Percentiles rank a stretch among this genome's conserved stretches.
Conservation (phyloP, 2,329 filamentous ascomycete species). For the Colletotrichum sansevieriae region DNA sequence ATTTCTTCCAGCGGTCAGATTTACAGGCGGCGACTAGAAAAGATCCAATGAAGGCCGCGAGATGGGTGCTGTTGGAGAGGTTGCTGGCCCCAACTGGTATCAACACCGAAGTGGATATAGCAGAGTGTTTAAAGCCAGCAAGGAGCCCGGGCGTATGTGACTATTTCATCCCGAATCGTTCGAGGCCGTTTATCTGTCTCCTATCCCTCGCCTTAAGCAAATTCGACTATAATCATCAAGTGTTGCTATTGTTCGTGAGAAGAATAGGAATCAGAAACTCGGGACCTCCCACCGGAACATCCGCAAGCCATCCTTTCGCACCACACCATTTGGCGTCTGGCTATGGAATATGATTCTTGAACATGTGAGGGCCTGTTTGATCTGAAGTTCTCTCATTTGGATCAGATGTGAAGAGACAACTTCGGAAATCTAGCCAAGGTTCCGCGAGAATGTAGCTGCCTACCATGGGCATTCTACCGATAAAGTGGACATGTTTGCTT, state of each 20-base stretch:
- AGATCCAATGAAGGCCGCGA: not conserved
- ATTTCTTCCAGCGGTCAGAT: not conserved
- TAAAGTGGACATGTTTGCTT: conserved; percentile 11
- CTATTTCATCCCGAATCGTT: not conserved
- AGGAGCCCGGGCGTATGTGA: not conserved
- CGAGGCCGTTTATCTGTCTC: not conserved
- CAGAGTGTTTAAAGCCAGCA: conserved; percentile 7
- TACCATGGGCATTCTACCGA: not conserved
- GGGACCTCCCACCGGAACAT: conserved; percentile 6
- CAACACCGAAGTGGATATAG: conserved; percentile 8
- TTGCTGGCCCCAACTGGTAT: not conserved
- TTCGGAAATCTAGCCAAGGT: not conserved
- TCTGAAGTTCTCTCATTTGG: too few relatives aligned
- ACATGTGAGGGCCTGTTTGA: not conserved
- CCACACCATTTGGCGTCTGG: not conserved
- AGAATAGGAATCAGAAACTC: conserved; percentile 2
- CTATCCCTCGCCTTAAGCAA: not conserved
- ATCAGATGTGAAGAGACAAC: too few relatives aligned
- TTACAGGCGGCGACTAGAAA: not conserved
- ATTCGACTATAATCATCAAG: not conserved
- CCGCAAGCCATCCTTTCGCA: conserved; percentile 5
- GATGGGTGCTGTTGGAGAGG: not conserved
- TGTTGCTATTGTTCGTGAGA: conserved; percentile 3
- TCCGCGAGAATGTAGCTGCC: not conserved
- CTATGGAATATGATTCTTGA: not conserved